Evolutionary conservation across 1,139 yeast genomes (phyloP).

Genomic region (Geotrichum restrictum): DNA sequence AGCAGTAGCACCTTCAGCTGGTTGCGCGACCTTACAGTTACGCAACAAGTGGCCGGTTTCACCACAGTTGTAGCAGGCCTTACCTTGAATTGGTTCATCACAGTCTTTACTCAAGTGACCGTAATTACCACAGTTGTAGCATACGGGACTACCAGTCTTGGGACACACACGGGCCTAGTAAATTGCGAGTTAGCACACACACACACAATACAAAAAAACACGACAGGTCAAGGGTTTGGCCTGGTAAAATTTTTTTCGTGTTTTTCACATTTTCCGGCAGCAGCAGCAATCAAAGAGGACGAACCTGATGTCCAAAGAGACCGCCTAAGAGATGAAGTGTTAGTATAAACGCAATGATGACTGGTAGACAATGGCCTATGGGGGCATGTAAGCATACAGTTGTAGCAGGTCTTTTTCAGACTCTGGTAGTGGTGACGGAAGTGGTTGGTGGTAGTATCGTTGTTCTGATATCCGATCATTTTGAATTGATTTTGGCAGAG

Average conservation of each 20-base stretch:
- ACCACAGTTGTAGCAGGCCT: conserved; percentile 77
- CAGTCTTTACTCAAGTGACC: conserved; percentile 87
- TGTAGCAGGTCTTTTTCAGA: conserved; percentile 33
- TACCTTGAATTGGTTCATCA: conserved; percentile 41
- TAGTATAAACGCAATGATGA: conserved; percentile 5
- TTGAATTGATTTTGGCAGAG: no score
- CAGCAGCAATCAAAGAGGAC: conserved; percentile 13
- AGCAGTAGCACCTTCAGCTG: conserved; percentile 27
- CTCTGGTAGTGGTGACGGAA: conserved; percentile 19
- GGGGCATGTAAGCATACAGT: conserved; percentile 26
- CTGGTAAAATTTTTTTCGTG: background rate
- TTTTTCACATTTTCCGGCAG: background rate
- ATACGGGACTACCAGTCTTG: conserved; percentile 38
- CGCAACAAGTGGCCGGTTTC: conserved; percentile 78
- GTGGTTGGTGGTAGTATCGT: conserved; percentile 3
- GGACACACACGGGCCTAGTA: conserved; percentile 39
- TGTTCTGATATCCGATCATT: conserved; percentile 7
- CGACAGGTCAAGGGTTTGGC: background rate
- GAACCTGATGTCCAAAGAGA: conserved; percentile 36
- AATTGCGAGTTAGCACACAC: background rate
- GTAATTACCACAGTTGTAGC: conserved; percentile 36
- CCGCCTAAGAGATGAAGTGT: conserved; percentile 31
- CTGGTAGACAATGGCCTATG: no score
- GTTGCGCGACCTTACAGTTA: conserved; percentile 40
- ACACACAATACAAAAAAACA: no score